Evolutionary conservation across 805 yeast genomes (phyloP), one percentile per base, ranked within the genome.

Genomic region (Lipomyces japonicus): DNA sequence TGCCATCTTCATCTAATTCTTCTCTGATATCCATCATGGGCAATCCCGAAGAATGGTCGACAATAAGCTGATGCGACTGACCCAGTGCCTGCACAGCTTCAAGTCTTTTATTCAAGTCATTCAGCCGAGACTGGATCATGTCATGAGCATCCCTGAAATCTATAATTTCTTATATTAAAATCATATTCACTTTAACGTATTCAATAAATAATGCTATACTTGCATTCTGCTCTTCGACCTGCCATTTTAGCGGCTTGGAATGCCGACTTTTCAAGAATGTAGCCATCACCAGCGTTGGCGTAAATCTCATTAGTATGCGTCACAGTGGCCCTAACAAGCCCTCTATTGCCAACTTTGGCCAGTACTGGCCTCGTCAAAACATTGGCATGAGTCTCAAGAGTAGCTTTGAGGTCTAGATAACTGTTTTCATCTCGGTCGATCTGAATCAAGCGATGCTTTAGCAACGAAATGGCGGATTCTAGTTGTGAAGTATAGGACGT

Each of bases 11-110:
- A 65, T 89, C 96, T 34, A 90, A 66, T 46, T 81, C 85, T 63
- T 89, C 97, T 46, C 81, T 74, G 21, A 90, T 90, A 50, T 89
- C 96, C 80, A 88, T 79, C 22, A 86, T 70, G 0, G 87, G 89
- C 1, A 81, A 60, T 1, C 74, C 79, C 14, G 76, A 81, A 2
- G 71, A 78, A 18, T 54, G 56, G 39, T 53, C 57, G 6, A 50
- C 18, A 1, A 50, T 39, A 1, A 42, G 35, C 16, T 42, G 47
- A 25, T 48, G 51, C 4, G 53, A 40, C 34, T 44, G 45, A 18
- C 28, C 38, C 19, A 46, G 39, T 10, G 42, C 30, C 18, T 48
- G 36, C 16, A 54, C 21, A 23, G 44, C 42, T 19, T 25, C 38
- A 40, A 53, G 35, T 48, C 48, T 51, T 19, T 41, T 42, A 19